Evolutionary conservation across 2,329 filamentous ascomycete species (phyloP).

Genomic region (Berkeleyomyces basicola): DNA sequence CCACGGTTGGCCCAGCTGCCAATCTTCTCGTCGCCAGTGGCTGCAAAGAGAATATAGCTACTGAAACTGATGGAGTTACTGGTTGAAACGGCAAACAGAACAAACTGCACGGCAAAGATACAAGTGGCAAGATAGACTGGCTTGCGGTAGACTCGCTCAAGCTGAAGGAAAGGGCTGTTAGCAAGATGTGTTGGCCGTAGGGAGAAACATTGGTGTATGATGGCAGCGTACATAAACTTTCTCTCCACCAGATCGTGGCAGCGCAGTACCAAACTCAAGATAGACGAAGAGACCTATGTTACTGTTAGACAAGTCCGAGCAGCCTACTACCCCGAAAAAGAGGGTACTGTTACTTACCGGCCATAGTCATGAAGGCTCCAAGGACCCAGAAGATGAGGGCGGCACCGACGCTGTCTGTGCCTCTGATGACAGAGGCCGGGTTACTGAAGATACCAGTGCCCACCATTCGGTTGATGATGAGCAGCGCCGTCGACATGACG

Average conservation of each 20-base stretch:
- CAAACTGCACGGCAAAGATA: slow-evolving; percentile 43
- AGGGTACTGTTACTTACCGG: background rate
- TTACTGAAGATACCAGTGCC: slow-evolving; percentile 42
- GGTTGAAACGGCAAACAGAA: slow-evolving; percentile 43
- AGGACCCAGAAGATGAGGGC: slow-evolving; percentile 17
- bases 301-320: slow-evolving; percentile 19
- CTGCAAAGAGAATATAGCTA: slow-evolving; percentile 35
- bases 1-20: slow-evolving; percentile 41
- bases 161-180: slow-evolving; percentile 15
- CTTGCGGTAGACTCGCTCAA: slow-evolving; percentile 36
- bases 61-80: slow-evolving; percentile 43
- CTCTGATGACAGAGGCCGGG: slow-evolving; percentile 34
- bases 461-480: slow-evolving; percentile 43
- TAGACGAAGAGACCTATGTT: slow-evolving; percentile 43
- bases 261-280: slow-evolving; percentile 45
- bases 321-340: background rate
- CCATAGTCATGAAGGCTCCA: slow-evolving; percentile 12
- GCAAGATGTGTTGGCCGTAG: background rate
- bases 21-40: slow-evolving; percentile 28
- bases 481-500: slow-evolving; percentile 29
- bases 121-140: slow-evolving; percentile 43
- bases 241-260: slow-evolving; percentile 45
- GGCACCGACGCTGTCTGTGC: slow-evolving; percentile 33
- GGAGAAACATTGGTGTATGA: background rate
- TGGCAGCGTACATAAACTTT: slow-evolving; percentile 36